Conservation (phyloP, 371 early-diverging fungal species). For the Parasitella parasitica region DNA sequence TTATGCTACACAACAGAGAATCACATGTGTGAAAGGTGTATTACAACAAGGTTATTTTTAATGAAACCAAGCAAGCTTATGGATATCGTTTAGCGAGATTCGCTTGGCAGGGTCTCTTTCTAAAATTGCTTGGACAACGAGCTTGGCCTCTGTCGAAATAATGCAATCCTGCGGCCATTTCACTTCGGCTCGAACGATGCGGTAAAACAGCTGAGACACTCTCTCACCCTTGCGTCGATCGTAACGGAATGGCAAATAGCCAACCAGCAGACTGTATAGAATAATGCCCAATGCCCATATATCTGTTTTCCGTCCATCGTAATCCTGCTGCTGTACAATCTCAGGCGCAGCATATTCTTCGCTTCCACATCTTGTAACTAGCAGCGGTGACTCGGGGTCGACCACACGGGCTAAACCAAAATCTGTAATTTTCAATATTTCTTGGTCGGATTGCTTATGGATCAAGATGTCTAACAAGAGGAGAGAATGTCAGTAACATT, state of each 20-base stretch:
- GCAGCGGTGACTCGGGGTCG: conserved; percentile 39
- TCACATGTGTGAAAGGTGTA: too few species aligned
- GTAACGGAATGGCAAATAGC: conserved; percentile 57
- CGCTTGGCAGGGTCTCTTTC: conserved; percentile 41
- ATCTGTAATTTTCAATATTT: conserved; percentile 62
- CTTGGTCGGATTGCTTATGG: conserved; percentile 20
- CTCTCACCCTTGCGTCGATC: conserved; percentile 39
- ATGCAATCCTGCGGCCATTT: conserved; percentile 41
- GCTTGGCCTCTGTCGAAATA: conserved; percentile 30
- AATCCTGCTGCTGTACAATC: conserved; percentile 63
- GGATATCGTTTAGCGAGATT: conserved; percentile 33
- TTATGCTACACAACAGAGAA: not conserved
- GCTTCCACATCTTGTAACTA: conserved; percentile 66
- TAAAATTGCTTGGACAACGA: conserved; percentile 38
- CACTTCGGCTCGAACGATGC: conserved; percentile 44
- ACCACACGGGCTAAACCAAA: conserved; percentile 63
- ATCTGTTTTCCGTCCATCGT: conserved; percentile 68
- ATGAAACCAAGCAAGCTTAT: conserved; percentile 37
- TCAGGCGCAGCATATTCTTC: conserved; percentile 90
- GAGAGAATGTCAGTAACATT: too few species aligned
- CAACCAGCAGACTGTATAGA: conserved; percentile 60
- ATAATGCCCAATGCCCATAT: conserved; percentile 76
- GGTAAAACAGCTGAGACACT: conserved; percentile 48
- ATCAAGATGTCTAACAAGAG: conserved; percentile 24
- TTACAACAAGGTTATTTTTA: too few species aligned